Evolutionary conservation across 75 land plant species (phyloP).

Genomic region (Cupressus sempervirens): DNA sequence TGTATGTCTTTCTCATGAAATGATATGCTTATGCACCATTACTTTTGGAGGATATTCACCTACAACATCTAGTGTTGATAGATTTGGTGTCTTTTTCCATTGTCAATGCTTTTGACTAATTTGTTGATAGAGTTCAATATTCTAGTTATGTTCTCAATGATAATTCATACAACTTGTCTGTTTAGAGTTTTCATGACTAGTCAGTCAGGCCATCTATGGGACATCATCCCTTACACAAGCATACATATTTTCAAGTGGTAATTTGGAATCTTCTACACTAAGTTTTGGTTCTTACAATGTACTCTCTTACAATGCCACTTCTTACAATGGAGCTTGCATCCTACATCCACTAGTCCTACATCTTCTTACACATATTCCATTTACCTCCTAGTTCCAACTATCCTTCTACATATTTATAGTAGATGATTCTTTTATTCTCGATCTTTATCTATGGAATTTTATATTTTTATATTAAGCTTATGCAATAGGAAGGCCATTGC

Average conservation of each 20-base stretch:
- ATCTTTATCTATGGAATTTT: neutral
- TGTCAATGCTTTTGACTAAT: neutral
- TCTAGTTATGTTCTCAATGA: neutral
- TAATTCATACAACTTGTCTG: neutral
- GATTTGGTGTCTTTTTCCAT: neutral
- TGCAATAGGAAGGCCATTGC: neutral
- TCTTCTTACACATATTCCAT: neutral
- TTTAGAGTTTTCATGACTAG: neutral
- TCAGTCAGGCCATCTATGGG: constrained; percentile 1
- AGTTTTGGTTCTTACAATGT: constrained; percentile 4
- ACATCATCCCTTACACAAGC: neutral
- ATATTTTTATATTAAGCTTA: neutral
- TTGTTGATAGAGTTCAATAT: constrained; percentile 7
- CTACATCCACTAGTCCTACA: neutral
- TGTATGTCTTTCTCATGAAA: too few species aligned
- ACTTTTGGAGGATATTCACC: neutral
- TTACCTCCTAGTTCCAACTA: neutral
- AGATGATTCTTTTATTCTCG: neutral
- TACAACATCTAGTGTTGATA: neutral
- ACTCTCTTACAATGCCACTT: too few species aligned
- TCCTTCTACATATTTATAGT: constrained; percentile 7
- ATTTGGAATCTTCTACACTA: neutral
- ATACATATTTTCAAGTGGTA: constrained; percentile 2
- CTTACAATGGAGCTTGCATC: neutral
- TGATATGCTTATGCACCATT: too few species aligned